Conservation (phyloP, 2,329 filamentous ascomycete species). For the Phaeosphaeriaceae sp. region DNA sequence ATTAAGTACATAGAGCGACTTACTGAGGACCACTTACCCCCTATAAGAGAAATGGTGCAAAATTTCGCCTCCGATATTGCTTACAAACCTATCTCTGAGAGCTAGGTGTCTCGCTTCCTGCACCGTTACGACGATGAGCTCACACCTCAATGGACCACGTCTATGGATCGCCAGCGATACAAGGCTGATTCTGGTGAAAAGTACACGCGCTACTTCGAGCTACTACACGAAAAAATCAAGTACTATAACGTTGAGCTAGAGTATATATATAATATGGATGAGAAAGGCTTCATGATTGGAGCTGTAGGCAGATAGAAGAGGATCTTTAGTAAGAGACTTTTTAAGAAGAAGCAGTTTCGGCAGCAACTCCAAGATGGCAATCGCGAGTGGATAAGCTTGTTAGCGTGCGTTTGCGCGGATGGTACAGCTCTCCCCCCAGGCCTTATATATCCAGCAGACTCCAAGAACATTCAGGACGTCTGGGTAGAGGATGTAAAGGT, state of each 20-base stretch:
- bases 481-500: not conserved
- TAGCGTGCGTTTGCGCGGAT: slow-evolving; percentile 19
- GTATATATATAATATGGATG: slow-evolving; percentile 18
- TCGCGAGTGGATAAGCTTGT: slow-evolving; percentile 11
- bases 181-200: slow-evolving; percentile 23
- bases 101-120: slow-evolving; percentile 23
- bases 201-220: slow-evolving; percentile 23
- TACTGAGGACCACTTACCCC: slow-evolving; percentile 14
- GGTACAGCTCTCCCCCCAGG: slow-evolving; percentile 1
- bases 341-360: not conserved
- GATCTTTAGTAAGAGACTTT: slow-evolving; percentile 11
- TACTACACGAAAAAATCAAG: slow-evolving; percentile 11
- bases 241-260: slow-evolving; percentile 9
- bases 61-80: slow-evolving; percentile 19
- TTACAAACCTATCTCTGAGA: slow-evolving; percentile 7
- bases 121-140: slow-evolving; percentile 11
- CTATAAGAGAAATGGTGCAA: slow-evolving; percentile 20
- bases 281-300: slow-evolving; percentile 10
- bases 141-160: slow-evolving; percentile 15
- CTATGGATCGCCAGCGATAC: slow-evolving; percentile 20
- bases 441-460: not conserved
- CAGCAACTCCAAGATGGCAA: slow-evolving; percentile 12
- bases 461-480: not conserved
- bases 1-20: slow-evolving; percentile 22
- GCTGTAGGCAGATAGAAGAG: slow-evolving; percentile 8